These are phyloP conservation scores for Jimgerdemannia lactiflua DNA, from an alignment of 192 early-diverging fungal species.

Conservation along the genomic window DNA sequence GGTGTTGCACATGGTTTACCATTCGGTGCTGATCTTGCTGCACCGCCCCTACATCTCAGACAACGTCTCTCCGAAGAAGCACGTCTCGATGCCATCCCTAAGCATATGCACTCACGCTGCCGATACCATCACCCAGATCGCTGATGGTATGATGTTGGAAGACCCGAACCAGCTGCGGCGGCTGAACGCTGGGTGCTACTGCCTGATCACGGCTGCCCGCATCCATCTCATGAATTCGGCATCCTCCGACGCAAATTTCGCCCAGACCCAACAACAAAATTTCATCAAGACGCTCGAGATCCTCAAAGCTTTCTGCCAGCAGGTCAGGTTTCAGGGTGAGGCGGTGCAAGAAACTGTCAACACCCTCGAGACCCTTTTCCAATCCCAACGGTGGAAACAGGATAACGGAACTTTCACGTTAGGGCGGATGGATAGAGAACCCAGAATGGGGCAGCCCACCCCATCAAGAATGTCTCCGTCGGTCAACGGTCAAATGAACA, in stretches of 20 bases:
- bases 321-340: background rate
- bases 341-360: background rate
- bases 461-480: too few species aligned
- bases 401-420: background rate
- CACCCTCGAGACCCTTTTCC: background rate
- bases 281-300: background rate
- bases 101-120: slow-evolving; percentile 45
- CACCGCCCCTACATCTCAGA: slow-evolving; percentile 50
- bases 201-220: slow-evolving; percentile 41
- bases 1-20: slow-evolving; percentile 31
- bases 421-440: background rate
- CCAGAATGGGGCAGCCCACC: too few species aligned
- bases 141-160: slow-evolving; percentile 28
- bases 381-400: background rate
- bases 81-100: slow-evolving; percentile 4
- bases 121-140: slow-evolving; percentile 44
- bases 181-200: slow-evolving; percentile 42
- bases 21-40: slow-evolving; percentile 40
- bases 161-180: slow-evolving; percentile 37
- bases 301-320: slow-evolving; percentile 1
- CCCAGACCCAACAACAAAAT: background rate
- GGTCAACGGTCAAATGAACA: too few species aligned
- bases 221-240: slow-evolving; percentile 30
- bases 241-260: background rate
- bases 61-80: slow-evolving; percentile 20